Evolutionary conservation across 805 yeast genomes (phyloP).

Genomic region (Wickerhamiella slavikovae): DNA sequence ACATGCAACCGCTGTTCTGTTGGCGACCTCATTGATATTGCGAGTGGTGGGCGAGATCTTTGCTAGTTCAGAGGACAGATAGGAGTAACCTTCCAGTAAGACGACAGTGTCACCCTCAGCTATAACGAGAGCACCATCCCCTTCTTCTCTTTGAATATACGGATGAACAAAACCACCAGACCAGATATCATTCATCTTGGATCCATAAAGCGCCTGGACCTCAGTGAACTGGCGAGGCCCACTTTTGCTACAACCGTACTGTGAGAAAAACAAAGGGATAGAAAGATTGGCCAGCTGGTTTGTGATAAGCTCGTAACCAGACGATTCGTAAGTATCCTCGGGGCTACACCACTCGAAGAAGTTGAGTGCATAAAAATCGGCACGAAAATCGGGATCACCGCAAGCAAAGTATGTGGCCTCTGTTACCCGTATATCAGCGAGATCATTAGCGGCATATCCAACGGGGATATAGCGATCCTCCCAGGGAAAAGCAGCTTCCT

Average conservation of each 20-base stretch:
- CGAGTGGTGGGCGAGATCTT: constrained; percentile 31
- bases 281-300: constrained; percentile 49
- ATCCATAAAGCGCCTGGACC: constrained; percentile 42
- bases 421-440: constrained; percentile 51
- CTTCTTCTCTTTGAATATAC: constrained; percentile 70
- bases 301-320: constrained; percentile 58
- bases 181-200: constrained; percentile 73
- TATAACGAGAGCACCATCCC: constrained; percentile 61
- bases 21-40: constrained; percentile 18
- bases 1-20: constrained; percentile 24
- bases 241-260: constrained; percentile 65
- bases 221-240: constrained; percentile 64
- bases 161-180: constrained; percentile 87
- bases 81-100: constrained; percentile 39
- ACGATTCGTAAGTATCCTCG: constrained; percentile 29
- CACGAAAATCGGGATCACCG: constrained; percentile 35
- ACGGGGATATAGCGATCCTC: constrained; percentile 69
- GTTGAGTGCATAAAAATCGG: constrained; percentile 68
- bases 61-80: constrained; percentile 34
- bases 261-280: constrained; percentile 72
- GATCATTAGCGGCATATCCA: constrained; percentile 88
- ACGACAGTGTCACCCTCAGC: constrained; percentile 28
- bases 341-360: constrained; percentile 78
- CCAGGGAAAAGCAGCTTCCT: constrained; percentile 44
- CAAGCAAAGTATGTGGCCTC: constrained; percentile 77